Evolutionary conservation across 2,329 filamentous ascomycete species (phyloP).

Genomic region (Gnomoniopsis sp.): DNA sequence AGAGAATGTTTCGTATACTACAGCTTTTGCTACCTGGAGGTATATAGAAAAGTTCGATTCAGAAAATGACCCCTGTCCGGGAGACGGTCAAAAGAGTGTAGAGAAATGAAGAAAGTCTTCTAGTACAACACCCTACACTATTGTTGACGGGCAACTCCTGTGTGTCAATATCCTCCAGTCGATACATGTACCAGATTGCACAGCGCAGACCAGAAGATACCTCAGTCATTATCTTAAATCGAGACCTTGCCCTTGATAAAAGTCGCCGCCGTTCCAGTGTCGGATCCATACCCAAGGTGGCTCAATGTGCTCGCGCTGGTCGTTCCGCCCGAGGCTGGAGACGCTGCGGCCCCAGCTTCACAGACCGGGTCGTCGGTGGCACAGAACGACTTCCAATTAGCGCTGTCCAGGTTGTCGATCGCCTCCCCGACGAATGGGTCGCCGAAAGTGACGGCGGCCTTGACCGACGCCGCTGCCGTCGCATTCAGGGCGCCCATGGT

Average conservation of each 20-base stretch:
- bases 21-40: too few relatives aligned
- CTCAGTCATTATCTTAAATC: not conserved
- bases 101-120: too few relatives aligned
- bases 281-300: slow-evolving; percentile 18
- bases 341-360: not conserved
- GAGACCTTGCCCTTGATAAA: slow-evolving; percentile 17
- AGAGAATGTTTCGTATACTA: too few relatives aligned
- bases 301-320: not conserved
- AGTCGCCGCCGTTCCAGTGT: slow-evolving; percentile 11
- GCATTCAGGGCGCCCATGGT: slow-evolving; percentile 19
- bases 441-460: slow-evolving; percentile 26
- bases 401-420: not conserved
- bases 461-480: slow-evolving; percentile 15
- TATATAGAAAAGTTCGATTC: too few relatives aligned
- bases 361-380: slow-evolving; percentile 16
- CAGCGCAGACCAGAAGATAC: not conserved
- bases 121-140: too few relatives aligned
- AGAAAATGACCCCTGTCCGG: too few relatives aligned
- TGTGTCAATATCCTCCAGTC: too few relatives aligned
- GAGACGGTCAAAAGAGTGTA: too few relatives aligned
- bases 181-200: too few relatives aligned
- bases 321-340: slow-evolving; percentile 12
- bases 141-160: too few relatives aligned
- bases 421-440: slow-evolving; percentile 19
- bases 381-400: slow-evolving; percentile 17